Base-by-base conservation (phyloP, 2,329 filamentous ascomycete species). In the Ophiostoma ulmi region DNA sequence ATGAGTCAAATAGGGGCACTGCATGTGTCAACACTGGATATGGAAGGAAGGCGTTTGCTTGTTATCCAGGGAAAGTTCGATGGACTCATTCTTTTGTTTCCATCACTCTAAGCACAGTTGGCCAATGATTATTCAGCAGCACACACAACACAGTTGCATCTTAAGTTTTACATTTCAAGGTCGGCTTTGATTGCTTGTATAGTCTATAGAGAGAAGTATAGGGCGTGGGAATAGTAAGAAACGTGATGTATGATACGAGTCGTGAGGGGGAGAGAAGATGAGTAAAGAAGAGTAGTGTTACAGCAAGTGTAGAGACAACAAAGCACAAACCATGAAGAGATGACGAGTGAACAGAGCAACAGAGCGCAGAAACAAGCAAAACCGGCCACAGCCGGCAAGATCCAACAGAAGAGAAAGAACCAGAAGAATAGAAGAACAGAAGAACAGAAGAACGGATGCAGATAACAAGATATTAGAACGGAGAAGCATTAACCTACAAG, bases 221-320 rank as follows among this genome's bases (percentile, higher is more conserved):
- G 58, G 55, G 58, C 14, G 8, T 63, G 58, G 58, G 58, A 63
- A 63, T 58, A 63, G 5, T n/a, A 22, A 52, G 55, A 2, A 26
- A 35, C 26, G 58, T 63, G 58, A 63, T 35, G 58, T 63, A 20
- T 31, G 10, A 61, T 22, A 55, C n/a, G 26, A 63, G 26, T 63
- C 58, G 58, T 63, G 58, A 52, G 58, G 22, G 22, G 55, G 6
- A 35, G 55, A 14, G 26, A 31, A 13, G 55, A 35, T 10, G 58
- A 26, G 26, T 7, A n/a, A 52, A 63, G 58, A 35, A 63, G 58
- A 63, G 58, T 63, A 63, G 22, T 63, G 58, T 63, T 63, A 63
- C 58, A 63, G 35, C 55, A 61, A 17, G 58, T 63, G 58, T 63
- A 63, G 26, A 63, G 26, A 63, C 58, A 52, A 20, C 44, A 63